Evolutionary conservation across 345 rosid species (phyloP).

Genomic region (Isatis tinctoria): DNA sequence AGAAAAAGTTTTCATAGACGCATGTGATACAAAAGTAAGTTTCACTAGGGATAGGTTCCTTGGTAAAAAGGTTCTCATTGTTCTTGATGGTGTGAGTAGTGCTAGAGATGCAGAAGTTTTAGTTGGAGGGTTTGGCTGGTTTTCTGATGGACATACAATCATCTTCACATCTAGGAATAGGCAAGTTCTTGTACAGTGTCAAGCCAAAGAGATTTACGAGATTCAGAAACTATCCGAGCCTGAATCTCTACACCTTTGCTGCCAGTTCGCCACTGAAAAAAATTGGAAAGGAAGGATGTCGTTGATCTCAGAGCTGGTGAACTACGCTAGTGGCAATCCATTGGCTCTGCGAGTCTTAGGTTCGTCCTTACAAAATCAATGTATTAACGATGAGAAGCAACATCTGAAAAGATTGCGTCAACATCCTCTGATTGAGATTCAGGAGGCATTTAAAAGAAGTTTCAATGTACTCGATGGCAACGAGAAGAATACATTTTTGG

Average conservation of each 20-base stretch:
- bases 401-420: conserved; percentile 8
- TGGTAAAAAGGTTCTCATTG: conserved; percentile 14
- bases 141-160: conserved; percentile 26
- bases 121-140: conserved; percentile 16
- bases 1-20: background rate
- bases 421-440: conserved; percentile 11
- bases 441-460: conserved; percentile 11
- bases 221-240: background rate
- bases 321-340: conserved; percentile 30
- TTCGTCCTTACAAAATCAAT: background rate
- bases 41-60: background rate
- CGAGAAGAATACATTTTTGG: conserved; percentile 30
- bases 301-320: background rate
- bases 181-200: conserved; percentile 18
- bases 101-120: conserved; percentile 15
- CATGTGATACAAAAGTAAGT: background rate
- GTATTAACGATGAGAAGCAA: conserved; percentile 7
- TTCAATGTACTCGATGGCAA: conserved; percentile 13
- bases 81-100: conserved; percentile 28
- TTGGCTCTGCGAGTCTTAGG: conserved; percentile 36
- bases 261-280: background rate
- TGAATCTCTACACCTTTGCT: conserved; percentile 12
- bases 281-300: background rate
- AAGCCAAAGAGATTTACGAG: background rate
- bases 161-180: conserved; percentile 27